A percentile compares a stretch with the other conserved stretches of the same genome.
Evolutionary conservation across 2,329 filamentous ascomycete species (phyloP).

Genomic region (Botrytis elliptica): DNA sequence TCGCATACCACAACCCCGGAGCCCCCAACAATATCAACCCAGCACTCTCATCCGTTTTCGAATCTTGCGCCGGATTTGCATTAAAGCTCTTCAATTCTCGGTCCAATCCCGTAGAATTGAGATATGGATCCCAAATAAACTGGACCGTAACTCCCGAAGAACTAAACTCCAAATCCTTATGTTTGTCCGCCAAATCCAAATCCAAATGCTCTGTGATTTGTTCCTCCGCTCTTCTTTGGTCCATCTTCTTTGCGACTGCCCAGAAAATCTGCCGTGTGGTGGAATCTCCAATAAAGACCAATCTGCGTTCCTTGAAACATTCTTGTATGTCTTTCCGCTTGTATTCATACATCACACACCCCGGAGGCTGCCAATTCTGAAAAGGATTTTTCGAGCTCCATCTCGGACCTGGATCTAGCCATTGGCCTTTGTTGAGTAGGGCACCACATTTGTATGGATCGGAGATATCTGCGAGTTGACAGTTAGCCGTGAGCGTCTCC

Average conservation of each 20-base stretch:
- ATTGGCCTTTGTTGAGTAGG: conserved; percentile 52
- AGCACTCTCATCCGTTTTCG: conserved; percentile 38
- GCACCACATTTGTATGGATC: conserved; percentile 56
- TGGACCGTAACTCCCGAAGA: conserved; percentile 49
- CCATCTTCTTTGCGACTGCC: conserved; percentile 52
- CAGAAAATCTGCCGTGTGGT: conserved; percentile 60
- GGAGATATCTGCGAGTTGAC: conserved; percentile 28
- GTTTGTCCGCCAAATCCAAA: conserved; percentile 42
- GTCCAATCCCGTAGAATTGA: conserved; percentile 50
- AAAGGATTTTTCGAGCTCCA: conserved; percentile 38
- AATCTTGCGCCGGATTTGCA: conserved; percentile 26
- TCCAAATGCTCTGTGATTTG: conserved; percentile 41
- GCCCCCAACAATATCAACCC: conserved; percentile 53
- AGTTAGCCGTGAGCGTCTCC: neutral
- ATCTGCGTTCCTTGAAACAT: conserved; percentile 51
- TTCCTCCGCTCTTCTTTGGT: conserved; percentile 42
- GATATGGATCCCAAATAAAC: conserved; percentile 63
- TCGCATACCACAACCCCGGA: conserved; percentile 55
- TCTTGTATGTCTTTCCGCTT: conserved; percentile 49
- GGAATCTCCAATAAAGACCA: conserved; percentile 63
- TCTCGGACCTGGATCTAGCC: conserved; percentile 43
- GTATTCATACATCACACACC: conserved; percentile 60
- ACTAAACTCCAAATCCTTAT: conserved; percentile 47
- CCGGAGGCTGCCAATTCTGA: conserved; percentile 57
- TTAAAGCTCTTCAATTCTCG: conserved; percentile 44